Base-by-base conservation (phyloP, 2,329 filamentous ascomycete species). In the Cucurbitaria berberidis region DNA sequence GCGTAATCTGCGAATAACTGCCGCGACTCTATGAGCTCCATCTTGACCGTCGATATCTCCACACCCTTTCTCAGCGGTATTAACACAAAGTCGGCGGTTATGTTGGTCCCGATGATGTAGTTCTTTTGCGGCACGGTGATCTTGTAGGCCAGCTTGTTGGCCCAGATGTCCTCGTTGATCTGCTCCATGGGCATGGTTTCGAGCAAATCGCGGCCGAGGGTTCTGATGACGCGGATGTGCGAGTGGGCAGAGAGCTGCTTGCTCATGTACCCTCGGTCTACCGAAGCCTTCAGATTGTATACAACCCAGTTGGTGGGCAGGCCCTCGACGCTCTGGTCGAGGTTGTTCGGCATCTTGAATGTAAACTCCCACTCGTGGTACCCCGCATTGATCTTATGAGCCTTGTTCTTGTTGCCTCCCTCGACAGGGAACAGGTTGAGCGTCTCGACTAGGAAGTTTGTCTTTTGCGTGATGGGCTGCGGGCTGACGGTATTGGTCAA, bases 101-200 rank as follows among this genome's bases (percentile, higher is more conserved):
- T 87, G 19, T 84, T 83, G n/a, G 91, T 96, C 44, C 95, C 95
- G 67, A 97, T 96, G 16, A 96, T 89, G 48, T 96, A 89, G 1
- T 95, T 95, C 78, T 97, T 97, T 68, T 91, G 93, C 0, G 95
- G 93, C 10, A 96, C 90, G 52, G 91, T 86, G 59, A 99, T 92
- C 26, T 91, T 93, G 78, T 99, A 99, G 73, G 96, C 91, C 65
- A 98, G 85, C 80, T 99, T 99, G 79, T 96, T 95, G 5, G 92
- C 90, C 95, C 95, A 99, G 59, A 96, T 89, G 70, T 97, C 97
- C 76, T 97, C 93, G 60, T 98, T 93, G 59, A 90, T 83, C 80
- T 84, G 73, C 62, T 76, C 74, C 70, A 75, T 72, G 44, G 78
- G 74, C 55, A 79, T 75, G 51, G 76, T 77, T 56, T 81, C 79